These are phyloP conservation scores for Cornus suecica DNA, from an alignment of 148 eudicot genomes.

Conservation along the genomic window DNA sequence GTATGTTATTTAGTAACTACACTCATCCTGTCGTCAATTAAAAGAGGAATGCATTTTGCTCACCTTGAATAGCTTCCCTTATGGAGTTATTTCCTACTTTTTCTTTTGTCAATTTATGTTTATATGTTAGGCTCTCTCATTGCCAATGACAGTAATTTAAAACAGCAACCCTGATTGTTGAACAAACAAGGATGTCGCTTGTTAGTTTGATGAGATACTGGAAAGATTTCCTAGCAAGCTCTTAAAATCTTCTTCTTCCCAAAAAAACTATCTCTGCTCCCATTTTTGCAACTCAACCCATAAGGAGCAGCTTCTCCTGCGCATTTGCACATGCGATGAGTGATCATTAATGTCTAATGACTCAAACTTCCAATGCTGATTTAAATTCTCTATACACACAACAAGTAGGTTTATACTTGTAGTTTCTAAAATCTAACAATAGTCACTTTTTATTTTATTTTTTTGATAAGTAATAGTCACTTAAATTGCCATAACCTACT, in stretches of 20 bases:
- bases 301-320: background rate
- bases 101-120: background rate
- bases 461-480: no score
- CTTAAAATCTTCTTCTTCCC: background rate
- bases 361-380: background rate
- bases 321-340: background rate
- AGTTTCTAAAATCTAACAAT: no score
- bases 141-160: background rate
- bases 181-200: background rate
- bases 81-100: background rate
- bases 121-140: background rate
- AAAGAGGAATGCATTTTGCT: background rate
- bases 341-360: background rate
- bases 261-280: background rate
- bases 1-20: conserved; percentile 12
- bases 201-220: background rate
- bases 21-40: background rate
- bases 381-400: background rate
- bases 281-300: background rate
- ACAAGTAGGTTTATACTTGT: background rate
- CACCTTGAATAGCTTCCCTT: background rate
- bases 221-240: background rate
- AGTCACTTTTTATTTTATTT: no score
- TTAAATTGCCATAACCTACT: no score
- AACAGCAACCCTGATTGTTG: background rate